A percentile compares a stretch with the other conserved stretches of the same genome.
These are phyloP conservation scores for Hemisphaericaspora xylanilytica DNA, from an alignment of 1,139 yeast genomes.

Conservation along the genomic window DNA sequence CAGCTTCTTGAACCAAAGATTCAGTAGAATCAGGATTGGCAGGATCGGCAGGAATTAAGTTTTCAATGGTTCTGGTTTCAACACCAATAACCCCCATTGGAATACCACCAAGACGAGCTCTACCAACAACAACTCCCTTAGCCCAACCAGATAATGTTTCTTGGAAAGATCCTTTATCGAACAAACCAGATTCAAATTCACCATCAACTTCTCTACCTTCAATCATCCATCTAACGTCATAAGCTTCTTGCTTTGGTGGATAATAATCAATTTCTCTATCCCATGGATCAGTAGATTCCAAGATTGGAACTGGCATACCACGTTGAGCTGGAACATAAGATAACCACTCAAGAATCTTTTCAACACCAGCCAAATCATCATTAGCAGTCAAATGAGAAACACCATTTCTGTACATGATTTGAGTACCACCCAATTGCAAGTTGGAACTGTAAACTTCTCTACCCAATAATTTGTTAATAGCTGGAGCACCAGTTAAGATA, in stretches of 20 bases:
- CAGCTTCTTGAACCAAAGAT: conserved; percentile 87
- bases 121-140: conserved; percentile 95
- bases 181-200: conserved; percentile 77
- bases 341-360: conserved; percentile 92
- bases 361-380: conserved; percentile 95
- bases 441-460: conserved; percentile 96
- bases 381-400: conserved; percentile 94
- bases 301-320: conserved; percentile 86
- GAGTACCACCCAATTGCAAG: conserved; percentile 98
- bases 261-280: conserved; percentile 84
- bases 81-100: conserved; percentile 98
- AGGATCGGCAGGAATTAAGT: conserved; percentile 93
- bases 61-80: conserved; percentile 86
- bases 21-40: conserved; percentile 96
- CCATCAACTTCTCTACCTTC: conserved; percentile 74
- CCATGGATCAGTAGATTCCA: conserved; percentile 83
- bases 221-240: conserved; percentile 95
- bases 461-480: conserved; percentile 92
- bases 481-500: conserved; percentile 98
- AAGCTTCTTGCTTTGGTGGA: conserved; percentile 71
- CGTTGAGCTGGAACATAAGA: conserved; percentile 94
- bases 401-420: conserved; percentile 97
- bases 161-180: conserved; percentile 89
- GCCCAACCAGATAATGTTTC: conserved; percentile 99
- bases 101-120: conserved; percentile 98